Evolutionary conservation across 2,329 filamentous ascomycete genomes (phyloP), one percentile per base, ranked within the genome.

Genomic region (Zymoseptoria brevis): DNA sequence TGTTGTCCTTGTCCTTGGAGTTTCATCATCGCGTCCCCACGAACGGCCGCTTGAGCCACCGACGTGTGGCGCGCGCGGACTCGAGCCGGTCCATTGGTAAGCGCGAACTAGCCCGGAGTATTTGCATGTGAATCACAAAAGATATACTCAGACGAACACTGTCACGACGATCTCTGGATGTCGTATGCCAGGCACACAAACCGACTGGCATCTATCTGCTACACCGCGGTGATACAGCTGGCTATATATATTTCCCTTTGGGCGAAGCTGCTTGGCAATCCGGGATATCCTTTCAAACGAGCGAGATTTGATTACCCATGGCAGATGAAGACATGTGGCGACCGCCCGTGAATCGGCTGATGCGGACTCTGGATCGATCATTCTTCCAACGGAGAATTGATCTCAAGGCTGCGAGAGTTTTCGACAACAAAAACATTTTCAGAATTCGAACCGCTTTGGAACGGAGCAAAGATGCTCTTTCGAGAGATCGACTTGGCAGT

Each of bases 371-470:
- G 64, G 92, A 99, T 76, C 86, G 89, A 66, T 81, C 87, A 16
- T 86, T 95, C 64, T 97, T 97, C 77, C 80, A 83, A 56, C 90
- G 87, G 73, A 88, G 81, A 0, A 77, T 96, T 57, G 85, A 87
- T 22, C 79, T 93, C 22, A 83, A 90, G 8, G 92, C 91, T 2
- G 93, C 91, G 6, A 83, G 87, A 45, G 79, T 97, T 51, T 82
- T 84, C 64, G 88, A 94, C 71, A 83, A 83, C 61, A 87, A 84
- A 66, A 83, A 90, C 67, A 90, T 97, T 58, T 82, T 87, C 22
- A 82, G 80, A 64, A 86, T 89, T 72, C 83, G 89, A 63, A 84
- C 84, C 67, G 79, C 83, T 50, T 77, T 96, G 29, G 76, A 83
- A 26, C 81, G 80, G 64, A 86, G 82, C 60, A 80, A 80, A 11